A percentile compares a stretch with the other conserved stretches of the same genome.
These are phyloP conservation scores for Aleurites moluccanus DNA, from an alignment of 441 rosid species.

Conservation along the genomic window DNA sequence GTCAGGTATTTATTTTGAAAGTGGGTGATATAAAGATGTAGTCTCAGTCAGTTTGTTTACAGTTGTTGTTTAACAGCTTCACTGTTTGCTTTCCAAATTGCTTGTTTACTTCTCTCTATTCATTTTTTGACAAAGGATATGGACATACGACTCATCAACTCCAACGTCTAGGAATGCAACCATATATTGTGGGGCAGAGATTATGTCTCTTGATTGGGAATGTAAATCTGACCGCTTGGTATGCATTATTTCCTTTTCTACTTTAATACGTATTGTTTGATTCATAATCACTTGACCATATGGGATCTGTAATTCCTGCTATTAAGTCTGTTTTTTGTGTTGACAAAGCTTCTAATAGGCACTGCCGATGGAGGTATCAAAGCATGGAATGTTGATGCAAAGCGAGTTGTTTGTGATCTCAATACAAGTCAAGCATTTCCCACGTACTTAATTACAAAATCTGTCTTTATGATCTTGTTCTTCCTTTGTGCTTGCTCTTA, in stretches of 20 bases:
- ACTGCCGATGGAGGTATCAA: slow-evolving; percentile 75
- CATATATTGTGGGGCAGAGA: slow-evolving; percentile 71
- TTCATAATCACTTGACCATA: slow-evolving; percentile 6
- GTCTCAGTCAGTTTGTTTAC: slow-evolving; percentile 19
- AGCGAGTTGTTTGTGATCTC: slow-evolving; percentile 79
- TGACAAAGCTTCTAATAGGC: slow-evolving; percentile 68
- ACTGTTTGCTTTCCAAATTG: slow-evolving; percentile 23
- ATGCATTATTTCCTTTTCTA: slow-evolving; percentile 22
- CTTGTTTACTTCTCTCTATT: slow-evolving; percentile 5
- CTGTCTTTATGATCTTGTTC: neutral
- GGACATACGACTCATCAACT: slow-evolving; percentile 68
- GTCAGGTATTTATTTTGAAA: slow-evolving; percentile 48
- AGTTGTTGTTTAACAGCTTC: neutral
- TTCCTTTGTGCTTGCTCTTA: slow-evolving; percentile 16
- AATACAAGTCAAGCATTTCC: slow-evolving; percentile 59
- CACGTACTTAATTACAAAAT: slow-evolving; percentile 32
- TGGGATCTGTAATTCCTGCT: slow-evolving; percentile 15
- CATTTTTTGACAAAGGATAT: slow-evolving; percentile 45
- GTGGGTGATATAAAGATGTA: slow-evolving; percentile 13
- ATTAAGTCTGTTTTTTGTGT: slow-evolving; percentile 30
- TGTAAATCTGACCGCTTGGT: slow-evolving; percentile 81
- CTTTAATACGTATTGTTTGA: slow-evolving; percentile 2
- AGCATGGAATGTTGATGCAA: slow-evolving; percentile 82
- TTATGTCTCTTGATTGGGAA: slow-evolving; percentile 76
- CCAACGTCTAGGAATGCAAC: slow-evolving; percentile 79